These are phyloP conservation scores for Pseudogymnoascus destructans DNA, from an alignment of 2,329 filamentous ascomycete genomes.

Conservation along the genomic window DNA sequence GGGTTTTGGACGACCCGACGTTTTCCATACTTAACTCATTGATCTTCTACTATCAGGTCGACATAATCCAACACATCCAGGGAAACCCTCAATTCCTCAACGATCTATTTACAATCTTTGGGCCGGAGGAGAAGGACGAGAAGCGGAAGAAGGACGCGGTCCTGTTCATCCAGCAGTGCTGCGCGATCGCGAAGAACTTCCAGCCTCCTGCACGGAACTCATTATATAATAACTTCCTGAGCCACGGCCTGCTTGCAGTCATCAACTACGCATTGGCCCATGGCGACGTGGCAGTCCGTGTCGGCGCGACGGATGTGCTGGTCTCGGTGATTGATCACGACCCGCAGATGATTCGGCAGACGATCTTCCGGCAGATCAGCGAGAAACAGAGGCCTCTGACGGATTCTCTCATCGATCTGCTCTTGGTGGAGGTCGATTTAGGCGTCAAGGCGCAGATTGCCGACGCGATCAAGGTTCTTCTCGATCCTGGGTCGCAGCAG, in stretches of 20 bases:
- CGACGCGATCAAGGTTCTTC: slow-evolving; percentile 84
- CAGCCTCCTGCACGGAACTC: slow-evolving; percentile 70
- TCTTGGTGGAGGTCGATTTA: slow-evolving; percentile 81
- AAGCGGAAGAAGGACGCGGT: slow-evolving; percentile 86
- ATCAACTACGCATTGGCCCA: slow-evolving; percentile 87
- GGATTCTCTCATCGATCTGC: slow-evolving; percentile 81
- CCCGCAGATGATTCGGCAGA: slow-evolving; percentile 81
- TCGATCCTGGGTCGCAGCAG: slow-evolving; percentile 57
- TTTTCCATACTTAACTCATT: slow-evolving; percentile 95
- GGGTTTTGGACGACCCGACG: slow-evolving; percentile 93
- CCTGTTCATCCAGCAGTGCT: slow-evolving; percentile 93
- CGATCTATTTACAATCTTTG: slow-evolving; percentile 81
- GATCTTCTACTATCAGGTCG: slow-evolving; percentile 98
- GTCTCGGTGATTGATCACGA: slow-evolving; percentile 94
- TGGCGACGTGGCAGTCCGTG: slow-evolving; percentile 68
- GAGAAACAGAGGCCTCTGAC: slow-evolving; percentile 78
- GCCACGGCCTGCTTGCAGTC: slow-evolving; percentile 73
- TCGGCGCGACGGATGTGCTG: slow-evolving; percentile 86
- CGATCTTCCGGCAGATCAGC: slow-evolving; percentile 82
- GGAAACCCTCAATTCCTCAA: slow-evolving; percentile 63
- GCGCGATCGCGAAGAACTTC: slow-evolving; percentile 83
- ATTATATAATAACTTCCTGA: slow-evolving; percentile 81
- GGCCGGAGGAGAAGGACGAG: slow-evolving; percentile 46
- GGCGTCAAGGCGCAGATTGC: slow-evolving; percentile 93
- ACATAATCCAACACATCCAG: slow-evolving; percentile 93